These are phyloP conservation scores for Flammula alnicola DNA, from an alignment of 1,284 basidiomycete species.

Conservation along the genomic window DNA sequence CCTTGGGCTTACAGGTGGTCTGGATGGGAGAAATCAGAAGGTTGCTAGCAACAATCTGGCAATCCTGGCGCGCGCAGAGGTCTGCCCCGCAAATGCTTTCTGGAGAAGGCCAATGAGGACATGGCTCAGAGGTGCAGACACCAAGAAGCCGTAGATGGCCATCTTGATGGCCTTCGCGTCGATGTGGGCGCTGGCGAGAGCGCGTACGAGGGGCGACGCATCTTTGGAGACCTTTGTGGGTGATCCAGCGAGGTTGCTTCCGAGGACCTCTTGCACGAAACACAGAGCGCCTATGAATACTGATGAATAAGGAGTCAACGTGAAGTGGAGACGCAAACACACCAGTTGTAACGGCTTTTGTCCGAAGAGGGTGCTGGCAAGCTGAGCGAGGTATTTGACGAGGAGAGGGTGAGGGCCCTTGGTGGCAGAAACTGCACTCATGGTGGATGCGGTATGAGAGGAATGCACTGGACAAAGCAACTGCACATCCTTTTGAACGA, in stretches of 20 bases:
- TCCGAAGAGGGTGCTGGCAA: slow-evolving; percentile 72
- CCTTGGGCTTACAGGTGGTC: slow-evolving; percentile 57
- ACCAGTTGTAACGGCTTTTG: slow-evolving; percentile 77
- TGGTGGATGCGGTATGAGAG: slow-evolving; percentile 20
- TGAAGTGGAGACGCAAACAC: slow-evolving; percentile 20
- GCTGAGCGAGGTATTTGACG: slow-evolving; percentile 64
- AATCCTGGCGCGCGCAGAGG: slow-evolving; percentile 68
- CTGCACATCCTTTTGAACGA: slow-evolving; percentile 17
- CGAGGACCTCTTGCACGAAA: slow-evolving; percentile 83
- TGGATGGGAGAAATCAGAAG: slow-evolving; percentile 81
- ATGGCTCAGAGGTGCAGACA: slow-evolving; percentile 86
- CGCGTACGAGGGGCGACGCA: slow-evolving; percentile 55
- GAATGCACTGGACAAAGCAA: slow-evolving; percentile 2
- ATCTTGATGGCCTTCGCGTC: slow-evolving; percentile 77
- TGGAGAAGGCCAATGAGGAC: slow-evolving; percentile 74
- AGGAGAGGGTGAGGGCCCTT: slow-evolving; percentile 58
- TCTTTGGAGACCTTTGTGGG: slow-evolving; percentile 53
- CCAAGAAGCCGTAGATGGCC: slow-evolving; percentile 81
- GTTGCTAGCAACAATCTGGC: slow-evolving; percentile 82
- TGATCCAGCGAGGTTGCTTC: slow-evolving; percentile 70
- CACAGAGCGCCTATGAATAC: slow-evolving; percentile 59
- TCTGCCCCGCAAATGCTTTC: slow-evolving; percentile 77
- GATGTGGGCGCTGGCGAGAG: slow-evolving; percentile 61
- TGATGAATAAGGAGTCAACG: slow-evolving; percentile 5
- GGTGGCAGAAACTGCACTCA: slow-evolving; percentile 31